Evolutionary conservation across 2,329 filamentous ascomycete species (phyloP).

Genomic region (Didymella lethalis): DNA sequence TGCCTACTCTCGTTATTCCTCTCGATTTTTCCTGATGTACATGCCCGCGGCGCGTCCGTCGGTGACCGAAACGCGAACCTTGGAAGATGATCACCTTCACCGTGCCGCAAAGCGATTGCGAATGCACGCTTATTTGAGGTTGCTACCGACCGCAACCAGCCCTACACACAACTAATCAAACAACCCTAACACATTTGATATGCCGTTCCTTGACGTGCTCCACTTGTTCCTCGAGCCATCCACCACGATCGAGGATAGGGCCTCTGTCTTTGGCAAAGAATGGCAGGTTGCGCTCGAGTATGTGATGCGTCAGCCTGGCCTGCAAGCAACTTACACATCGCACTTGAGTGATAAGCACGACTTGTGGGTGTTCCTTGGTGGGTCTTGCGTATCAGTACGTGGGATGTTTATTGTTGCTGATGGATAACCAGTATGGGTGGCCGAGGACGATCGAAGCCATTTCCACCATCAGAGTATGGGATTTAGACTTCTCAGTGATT

Average conservation of each 20-base stretch:
- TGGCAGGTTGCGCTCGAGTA: constrained; percentile 14
- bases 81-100: background rate
- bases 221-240: constrained; percentile 1
- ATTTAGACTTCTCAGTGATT: constrained; percentile 1
- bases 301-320: constrained; percentile 1
- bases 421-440: constrained; percentile 1
- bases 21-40: too few species aligned
- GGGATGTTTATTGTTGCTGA: background rate
- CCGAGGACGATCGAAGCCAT: constrained; percentile 2
- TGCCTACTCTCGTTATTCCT: too few species aligned
- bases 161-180: too few species aligned
- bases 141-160: background rate
- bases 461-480: constrained; percentile 14
- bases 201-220: constrained; percentile 11
- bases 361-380: constrained; percentile 8
- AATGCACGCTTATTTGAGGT: background rate
- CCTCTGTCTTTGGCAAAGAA: constrained; percentile 4
- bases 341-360: background rate
- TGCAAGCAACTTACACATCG: background rate
- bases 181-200: background rate
- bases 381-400: background rate
- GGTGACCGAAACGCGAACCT: constrained; percentile 1
- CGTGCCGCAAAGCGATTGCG: background rate
- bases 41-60: background rate
- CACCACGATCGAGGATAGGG: background rate